Evolutionary conservation across 371 early-diverging fungal species (phyloP).

Genomic region (Coemansia sp.): DNA sequence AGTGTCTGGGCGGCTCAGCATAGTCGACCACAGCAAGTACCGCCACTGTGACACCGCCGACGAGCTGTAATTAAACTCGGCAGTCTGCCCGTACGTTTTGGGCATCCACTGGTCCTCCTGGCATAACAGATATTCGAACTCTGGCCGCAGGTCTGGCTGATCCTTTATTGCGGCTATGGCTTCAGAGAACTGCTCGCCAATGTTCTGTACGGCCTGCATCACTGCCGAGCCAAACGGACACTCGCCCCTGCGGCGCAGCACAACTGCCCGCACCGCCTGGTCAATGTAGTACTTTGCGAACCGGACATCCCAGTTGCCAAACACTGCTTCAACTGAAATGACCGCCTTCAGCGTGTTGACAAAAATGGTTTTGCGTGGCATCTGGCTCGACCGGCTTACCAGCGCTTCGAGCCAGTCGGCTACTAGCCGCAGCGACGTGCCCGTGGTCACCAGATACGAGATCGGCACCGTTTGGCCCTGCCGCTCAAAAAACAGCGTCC

Average conservation of each 20-base stretch:
- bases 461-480: constrained; percentile 14
- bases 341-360: constrained; percentile 20
- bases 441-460: constrained; percentile 31
- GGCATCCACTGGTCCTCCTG: constrained; percentile 17
- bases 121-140: constrained; percentile 9
- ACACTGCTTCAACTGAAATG: constrained; percentile 3
- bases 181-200: neutral
- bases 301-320: constrained; percentile 20
- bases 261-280: constrained; percentile 16
- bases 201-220: constrained; percentile 1
- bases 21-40: constrained; percentile 33
- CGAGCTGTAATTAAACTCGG: constrained; percentile 9
- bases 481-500: constrained; percentile 37
- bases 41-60: constrained; percentile 33
- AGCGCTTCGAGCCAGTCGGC: constrained; percentile 30
- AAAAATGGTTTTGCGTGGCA: constrained; percentile 11
- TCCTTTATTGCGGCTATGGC: constrained; percentile 1
- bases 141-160: neutral
- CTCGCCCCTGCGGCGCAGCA: neutral
- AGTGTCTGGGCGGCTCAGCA: constrained; percentile 20
- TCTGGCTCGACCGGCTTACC: neutral
- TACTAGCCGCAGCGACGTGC: constrained; percentile 13
- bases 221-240: neutral
- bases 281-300: constrained; percentile 36
- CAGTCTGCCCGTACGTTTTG: neutral